Conservation (phyloP, 2,329 filamentous ascomycete species). For the Didymella lethalis region DNA sequence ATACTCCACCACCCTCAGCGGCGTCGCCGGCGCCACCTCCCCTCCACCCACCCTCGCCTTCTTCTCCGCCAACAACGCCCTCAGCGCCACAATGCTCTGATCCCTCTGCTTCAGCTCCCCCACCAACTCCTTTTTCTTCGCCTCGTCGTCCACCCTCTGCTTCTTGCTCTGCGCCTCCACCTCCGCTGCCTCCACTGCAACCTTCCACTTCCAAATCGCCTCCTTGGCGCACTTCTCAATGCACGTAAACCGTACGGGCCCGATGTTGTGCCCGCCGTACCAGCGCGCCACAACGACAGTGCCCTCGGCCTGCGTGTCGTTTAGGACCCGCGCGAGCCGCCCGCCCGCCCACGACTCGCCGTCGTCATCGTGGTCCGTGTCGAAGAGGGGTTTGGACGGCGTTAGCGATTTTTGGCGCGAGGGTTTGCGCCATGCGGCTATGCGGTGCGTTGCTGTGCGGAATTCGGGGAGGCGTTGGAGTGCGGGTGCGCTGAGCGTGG, state of each 20-base stretch:
- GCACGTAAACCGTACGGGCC: slow-evolving; percentile 61
- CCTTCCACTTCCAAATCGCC: slow-evolving; percentile 56
- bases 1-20: slow-evolving; percentile 53
- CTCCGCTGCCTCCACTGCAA: slow-evolving; percentile 41
- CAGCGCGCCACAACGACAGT: slow-evolving; percentile 62
- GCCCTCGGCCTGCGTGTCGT: slow-evolving; percentile 55
- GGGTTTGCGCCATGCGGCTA: slow-evolving; percentile 60
- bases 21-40: slow-evolving; percentile 36
- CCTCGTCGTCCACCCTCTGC: slow-evolving; percentile 48
- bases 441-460: slow-evolving; percentile 58
- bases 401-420: slow-evolving; percentile 58
- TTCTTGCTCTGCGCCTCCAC: slow-evolving; percentile 49
- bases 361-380: slow-evolving; percentile 60
- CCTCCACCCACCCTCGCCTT: slow-evolving; percentile 42
- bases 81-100: slow-evolving; percentile 57
- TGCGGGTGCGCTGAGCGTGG: slow-evolving; percentile 49
- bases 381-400: slow-evolving; percentile 50
- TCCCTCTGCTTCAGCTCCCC: slow-evolving; percentile 53
- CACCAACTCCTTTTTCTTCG: slow-evolving; percentile 50
- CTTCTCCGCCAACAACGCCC: slow-evolving; percentile 56
- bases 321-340: slow-evolving; percentile 57
- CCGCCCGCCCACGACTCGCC: slow-evolving; percentile 62
- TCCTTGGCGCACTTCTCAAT: slow-evolving; percentile 60
- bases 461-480: slow-evolving; percentile 57
- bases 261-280: slow-evolving; percentile 63